A percentile compares a stretch with the other conserved stretches of the same genome.
phyloP scores from a whole-genome alignment of 306 rosid genomes.

The Cyamopsis tetragonoloba region DNA sequence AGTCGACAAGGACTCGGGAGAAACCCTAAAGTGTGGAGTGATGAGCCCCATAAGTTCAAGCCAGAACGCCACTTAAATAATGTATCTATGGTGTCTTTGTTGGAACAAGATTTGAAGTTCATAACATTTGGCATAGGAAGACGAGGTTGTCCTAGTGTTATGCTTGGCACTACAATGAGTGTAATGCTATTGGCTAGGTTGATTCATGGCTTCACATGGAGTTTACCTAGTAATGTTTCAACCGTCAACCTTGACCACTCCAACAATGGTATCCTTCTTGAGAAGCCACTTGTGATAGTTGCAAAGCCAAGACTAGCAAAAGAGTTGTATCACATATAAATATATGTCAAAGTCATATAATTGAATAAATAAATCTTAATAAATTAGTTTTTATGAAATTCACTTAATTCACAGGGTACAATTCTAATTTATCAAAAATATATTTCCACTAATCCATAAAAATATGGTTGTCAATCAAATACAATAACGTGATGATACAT shows the following conservation, averaged over 20 bases:
- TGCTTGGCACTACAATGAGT: slow-evolving; percentile 39
- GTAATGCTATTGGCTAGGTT: slow-evolving; percentile 38
- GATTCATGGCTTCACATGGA: slow-evolving; percentile 42
- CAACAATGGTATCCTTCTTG: not conserved
- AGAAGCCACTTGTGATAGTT: not conserved
- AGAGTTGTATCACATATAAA: not conserved
- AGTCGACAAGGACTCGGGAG: slow-evolving; percentile 31
- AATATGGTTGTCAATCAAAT: too few relatives aligned
- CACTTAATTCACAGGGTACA: too few relatives aligned
- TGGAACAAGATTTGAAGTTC: slow-evolving; percentile 25
- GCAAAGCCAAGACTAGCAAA: slow-evolving; percentile 24
- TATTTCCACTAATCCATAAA: too few relatives aligned
- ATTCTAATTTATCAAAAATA: too few relatives aligned
- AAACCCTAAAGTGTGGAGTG: slow-evolving; percentile 35
- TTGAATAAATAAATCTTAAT: too few relatives aligned
- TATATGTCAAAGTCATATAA: too few relatives aligned
- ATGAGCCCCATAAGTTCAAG: slow-evolving; percentile 29
- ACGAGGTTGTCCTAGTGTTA: slow-evolving; percentile 33
- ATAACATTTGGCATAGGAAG: slow-evolving; percentile 40
- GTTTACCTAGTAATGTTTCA: slow-evolving; percentile 6
- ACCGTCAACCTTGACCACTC: slow-evolving; percentile 14
- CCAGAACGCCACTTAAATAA: slow-evolving; percentile 31
- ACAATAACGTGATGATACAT: too few relatives aligned
- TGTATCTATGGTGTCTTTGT: not conserved
- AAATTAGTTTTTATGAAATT: too few relatives aligned